Evolutionary conservation across 2,329 filamentous ascomycete genomes (phyloP), one percentile per base, ranked within the genome.

Genomic region (Nemania sp.): DNA sequence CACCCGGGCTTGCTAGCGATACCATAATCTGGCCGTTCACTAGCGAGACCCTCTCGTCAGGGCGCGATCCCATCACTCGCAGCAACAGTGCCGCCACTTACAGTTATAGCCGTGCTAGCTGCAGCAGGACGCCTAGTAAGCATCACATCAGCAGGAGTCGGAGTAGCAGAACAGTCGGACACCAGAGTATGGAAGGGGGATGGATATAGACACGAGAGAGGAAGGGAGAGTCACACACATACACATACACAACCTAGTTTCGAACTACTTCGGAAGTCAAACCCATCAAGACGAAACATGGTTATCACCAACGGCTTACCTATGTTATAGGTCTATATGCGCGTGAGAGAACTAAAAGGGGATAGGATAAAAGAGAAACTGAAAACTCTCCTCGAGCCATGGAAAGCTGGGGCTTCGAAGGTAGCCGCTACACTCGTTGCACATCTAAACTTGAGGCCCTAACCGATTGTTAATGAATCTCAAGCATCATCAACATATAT

Each of bases 1-100:
- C 51, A 6, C 38, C n/a, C 4, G 57, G 45, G 6, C 26, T 22
- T 8, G 20, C 55, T 2, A 29, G 32, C 22, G 43, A 64, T 41
- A 26, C 20, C n/a, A 27, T 26, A 18, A 43, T 65, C 47, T 68
- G 68, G 66, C 66, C 69, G 2, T 70, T 55, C 41, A 57, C 27
- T 13, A 62, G 66, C 60, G 62, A 70, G 45, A 55, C 59, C 18
- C 51, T 45, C 10, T 27, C 53, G 20, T 59, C 60, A 32, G 47
- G 49, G 26, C 35, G 57, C 32, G 27, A 47, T n/a, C 54, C 63
- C 15, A 38, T 56, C n/a, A 29, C 24, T 27, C 60, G 64, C 7
- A 60, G 61, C 38, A 45, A 29, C n/a, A 67, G 60, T 26, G n/a
- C 38, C 22, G 49, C 45, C 32, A 27, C 22, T 3, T 13, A 29